phyloP scores from a whole-genome alignment of 192 early-diverging fungal species.

The Chytriomyces sp. region DNA sequence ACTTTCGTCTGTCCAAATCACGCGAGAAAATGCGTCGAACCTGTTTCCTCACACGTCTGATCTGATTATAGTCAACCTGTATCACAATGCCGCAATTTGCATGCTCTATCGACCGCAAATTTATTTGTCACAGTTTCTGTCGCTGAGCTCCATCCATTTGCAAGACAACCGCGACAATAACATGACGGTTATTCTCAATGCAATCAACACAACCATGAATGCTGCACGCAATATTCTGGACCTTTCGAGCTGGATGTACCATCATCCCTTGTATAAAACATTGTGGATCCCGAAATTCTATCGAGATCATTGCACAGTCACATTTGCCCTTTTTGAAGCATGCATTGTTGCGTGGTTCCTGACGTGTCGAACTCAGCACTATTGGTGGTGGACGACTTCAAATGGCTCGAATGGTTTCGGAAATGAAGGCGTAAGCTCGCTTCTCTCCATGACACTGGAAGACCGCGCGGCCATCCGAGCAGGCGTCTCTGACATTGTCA shows the following conservation, averaged over 20 bases:
- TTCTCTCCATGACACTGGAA: background rate
- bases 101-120: background rate
- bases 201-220: background rate
- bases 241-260: background rate
- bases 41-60: background rate
- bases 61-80: background rate
- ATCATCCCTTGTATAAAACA: background rate
- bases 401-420: too few relatives aligned
- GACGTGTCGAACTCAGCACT: background rate
- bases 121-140: background rate
- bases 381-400: background rate
- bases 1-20: background rate
- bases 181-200: background rate
- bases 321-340: background rate
- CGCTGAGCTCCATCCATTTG: background rate
- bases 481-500: background rate
- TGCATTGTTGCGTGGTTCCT: background rate
- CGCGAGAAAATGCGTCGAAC: background rate
- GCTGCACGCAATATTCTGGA: background rate
- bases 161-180: background rate
- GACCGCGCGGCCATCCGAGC: background rate
- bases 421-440: too few relatives aligned
- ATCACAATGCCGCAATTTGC: background rate
- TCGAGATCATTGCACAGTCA: background rate
- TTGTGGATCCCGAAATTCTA: background rate